Conservation (phyloP, 2,329 filamentous ascomycete genomes). For the Diaporthe vexans region DNA sequence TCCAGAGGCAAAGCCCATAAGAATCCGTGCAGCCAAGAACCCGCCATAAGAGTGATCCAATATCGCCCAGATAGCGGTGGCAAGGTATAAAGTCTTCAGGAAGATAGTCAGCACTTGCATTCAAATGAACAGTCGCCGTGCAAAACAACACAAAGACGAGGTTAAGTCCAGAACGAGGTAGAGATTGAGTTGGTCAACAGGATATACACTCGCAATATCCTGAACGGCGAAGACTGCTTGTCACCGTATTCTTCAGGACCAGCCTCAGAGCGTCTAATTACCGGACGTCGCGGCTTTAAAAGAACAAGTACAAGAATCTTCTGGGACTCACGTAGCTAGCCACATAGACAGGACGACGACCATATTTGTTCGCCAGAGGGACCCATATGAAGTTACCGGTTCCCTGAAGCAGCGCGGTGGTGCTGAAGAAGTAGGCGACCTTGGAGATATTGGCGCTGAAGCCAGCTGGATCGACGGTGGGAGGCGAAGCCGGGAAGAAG, state of each 20-base stretch:
- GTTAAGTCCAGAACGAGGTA: background rate
- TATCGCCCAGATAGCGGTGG: slow-evolving; percentile 58
- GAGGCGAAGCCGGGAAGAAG: slow-evolving; percentile 58
- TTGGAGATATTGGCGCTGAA: slow-evolving; percentile 56
- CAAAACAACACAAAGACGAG: background rate
- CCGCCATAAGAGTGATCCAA: slow-evolving; percentile 57
- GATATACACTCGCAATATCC: background rate
- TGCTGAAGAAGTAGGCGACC: slow-evolving; percentile 67
- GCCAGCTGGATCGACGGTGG: slow-evolving; percentile 45
- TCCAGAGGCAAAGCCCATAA: slow-evolving; percentile 67
- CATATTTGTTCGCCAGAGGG: slow-evolving; percentile 60
- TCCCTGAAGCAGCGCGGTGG: slow-evolving; percentile 64
- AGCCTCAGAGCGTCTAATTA: no score
- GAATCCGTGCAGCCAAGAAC: slow-evolving; percentile 61
- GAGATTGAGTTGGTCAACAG: background rate
- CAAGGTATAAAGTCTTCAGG: slow-evolving; percentile 53
- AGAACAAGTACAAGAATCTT: background rate
- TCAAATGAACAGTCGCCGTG: no score
- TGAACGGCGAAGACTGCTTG: no score
- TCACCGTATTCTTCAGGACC: background rate
- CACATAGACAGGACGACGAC: slow-evolving; percentile 59
- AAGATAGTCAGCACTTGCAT: background rate
- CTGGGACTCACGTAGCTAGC: slow-evolving; percentile 53
- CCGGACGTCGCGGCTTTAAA: background rate
- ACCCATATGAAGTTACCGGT: slow-evolving; percentile 63